A percentile compares a stretch with the other conserved stretches of the same genome.
Evolutionary conservation across 2,329 filamentous ascomycete genomes (phyloP).

Genomic region (Teratosphaeria pseudoeucalypti): DNA sequence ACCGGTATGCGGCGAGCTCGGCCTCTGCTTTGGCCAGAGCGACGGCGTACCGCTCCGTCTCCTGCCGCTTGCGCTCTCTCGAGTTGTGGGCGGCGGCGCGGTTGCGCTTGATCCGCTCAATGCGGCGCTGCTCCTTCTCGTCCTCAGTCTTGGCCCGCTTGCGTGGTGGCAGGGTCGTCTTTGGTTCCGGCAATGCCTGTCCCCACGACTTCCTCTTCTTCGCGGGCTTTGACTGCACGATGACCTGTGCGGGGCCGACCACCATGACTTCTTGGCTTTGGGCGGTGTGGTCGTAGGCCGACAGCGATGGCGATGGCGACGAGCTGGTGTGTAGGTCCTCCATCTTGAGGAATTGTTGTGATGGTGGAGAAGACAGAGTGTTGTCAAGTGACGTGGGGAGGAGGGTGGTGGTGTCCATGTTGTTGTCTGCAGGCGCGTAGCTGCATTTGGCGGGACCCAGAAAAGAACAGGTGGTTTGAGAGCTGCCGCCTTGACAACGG

Average conservation of each 20-base stretch:
- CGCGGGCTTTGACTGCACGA: constrained; percentile 23
- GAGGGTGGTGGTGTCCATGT: constrained; percentile 1
- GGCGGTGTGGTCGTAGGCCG: neutral
- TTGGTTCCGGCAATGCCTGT: constrained; percentile 89
- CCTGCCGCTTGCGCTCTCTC: constrained; percentile 78
- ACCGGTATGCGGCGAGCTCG: constrained; percentile 22
- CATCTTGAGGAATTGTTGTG: constrained; percentile 6
- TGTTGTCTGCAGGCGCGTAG: constrained; percentile 1
- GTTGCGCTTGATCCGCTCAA: constrained; percentile 93
- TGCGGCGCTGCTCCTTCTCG: constrained; percentile 95
- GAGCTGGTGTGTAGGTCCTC: constrained; percentile 4
- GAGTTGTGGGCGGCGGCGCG: constrained; percentile 94
- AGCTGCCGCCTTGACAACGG: neutral
- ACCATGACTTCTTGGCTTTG: neutral
- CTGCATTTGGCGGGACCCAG: neutral
- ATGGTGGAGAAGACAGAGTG: constrained; percentile 2
- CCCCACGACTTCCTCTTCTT: constrained; percentile 81
- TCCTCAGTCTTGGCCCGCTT: constrained; percentile 99
- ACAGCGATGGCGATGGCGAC: constrained; percentile 3
- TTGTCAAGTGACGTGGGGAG: neutral
- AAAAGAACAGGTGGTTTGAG: neutral
- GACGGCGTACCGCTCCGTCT: constrained; percentile 72
- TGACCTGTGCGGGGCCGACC: constrained; percentile 15
- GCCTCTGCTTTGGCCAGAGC: constrained; percentile 22
- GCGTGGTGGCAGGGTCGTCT: constrained; percentile 87